Evolutionary conservation across 352 stramenopile genomes (phyloP), one percentile per base, ranked within the genome.

Genomic region (Phytophthora europaea): DNA sequence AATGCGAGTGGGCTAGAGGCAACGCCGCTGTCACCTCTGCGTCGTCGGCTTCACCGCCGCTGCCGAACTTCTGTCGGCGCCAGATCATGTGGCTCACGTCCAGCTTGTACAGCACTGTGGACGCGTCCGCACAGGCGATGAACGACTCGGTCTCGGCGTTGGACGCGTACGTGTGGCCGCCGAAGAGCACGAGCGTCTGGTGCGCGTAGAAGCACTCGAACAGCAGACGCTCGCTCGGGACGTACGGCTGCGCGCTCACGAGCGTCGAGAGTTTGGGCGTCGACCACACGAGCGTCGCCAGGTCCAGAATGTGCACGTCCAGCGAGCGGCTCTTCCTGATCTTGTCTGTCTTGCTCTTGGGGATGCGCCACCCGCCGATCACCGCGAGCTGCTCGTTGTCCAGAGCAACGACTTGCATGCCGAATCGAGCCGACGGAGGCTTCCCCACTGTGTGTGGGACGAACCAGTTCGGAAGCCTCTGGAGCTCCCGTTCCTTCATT

Each of bases 81-180:
- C 87, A 94, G 66, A 94, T 91, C 85, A 94, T 93, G 43, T 73
- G 80, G 15, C 73, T 66, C 26, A 90, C 36, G 38, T 93, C 82
- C 34, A 94, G 78, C 33, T 87, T 91, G 72, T 86, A 94, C 22
- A 93, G 43, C 45, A 67, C 59, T 0, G 69, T 67, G 5, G 61
- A 63, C 6, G 75, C 43, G 20, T 88, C 81, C 22, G 73, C 54
- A 8, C 73, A 80, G 5, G 61, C 38, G 13, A 62, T 74, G 54
- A 68, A 81, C 34, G 79, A 71, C 67, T 88, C 81, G 13, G 70
- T 83, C 59, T 82, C 81, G 56, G 76, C 77, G 31, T 81, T 79
- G 2, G 68, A 76, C 18, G 64, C 56, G 68, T 89, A 88, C 6
- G 78, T 83, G 64, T 81, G 78, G 16, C 83, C 83, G 13, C 83